A percentile compares a stretch with the other conserved stretches of the same genome.
phyloP scores from a whole-genome alignment of 768 basidiomycete genomes.

The Agaricus subrufescens region DNA sequence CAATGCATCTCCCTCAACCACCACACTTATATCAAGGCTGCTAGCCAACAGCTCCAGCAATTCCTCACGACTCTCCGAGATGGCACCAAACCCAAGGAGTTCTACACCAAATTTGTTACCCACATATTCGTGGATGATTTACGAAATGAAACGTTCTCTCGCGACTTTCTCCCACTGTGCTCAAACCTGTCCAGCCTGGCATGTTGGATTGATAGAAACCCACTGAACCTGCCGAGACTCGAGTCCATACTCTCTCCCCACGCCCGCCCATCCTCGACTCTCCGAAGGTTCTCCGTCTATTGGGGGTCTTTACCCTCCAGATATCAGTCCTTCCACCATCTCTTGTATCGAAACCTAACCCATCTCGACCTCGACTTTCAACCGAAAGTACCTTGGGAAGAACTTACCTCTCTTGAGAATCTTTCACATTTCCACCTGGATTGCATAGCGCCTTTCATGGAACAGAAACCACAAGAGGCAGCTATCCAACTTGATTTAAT shows the following conservation, averaged over 20 bases:
- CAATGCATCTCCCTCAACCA: slow-evolving; percentile 1
- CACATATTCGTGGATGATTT: slow-evolving; percentile 2
- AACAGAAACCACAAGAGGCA: not conserved
- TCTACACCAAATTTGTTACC: not conserved
- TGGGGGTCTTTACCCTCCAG: not conserved
- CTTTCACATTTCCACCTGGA: slow-evolving; percentile 4
- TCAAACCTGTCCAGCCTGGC: slow-evolving; percentile 1
- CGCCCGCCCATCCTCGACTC: not conserved
- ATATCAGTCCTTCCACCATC: not conserved
- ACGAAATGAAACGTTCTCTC: not conserved
- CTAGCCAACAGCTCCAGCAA: not conserved
- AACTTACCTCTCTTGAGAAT: not conserved
- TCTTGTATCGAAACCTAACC: slow-evolving; percentile 3
- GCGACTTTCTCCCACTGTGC: slow-evolving; percentile 1
- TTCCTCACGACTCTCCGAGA: not conserved
- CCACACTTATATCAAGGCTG: not conserved
- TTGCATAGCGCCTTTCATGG: not conserved
- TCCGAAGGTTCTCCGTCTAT: slow-evolving; percentile 7
- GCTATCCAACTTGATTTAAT: not conserved
- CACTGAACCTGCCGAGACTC: not conserved
- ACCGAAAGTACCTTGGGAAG: not conserved
- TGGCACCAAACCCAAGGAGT: not conserved
- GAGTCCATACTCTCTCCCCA: slow-evolving; percentile 5
- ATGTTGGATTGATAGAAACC: not conserved
- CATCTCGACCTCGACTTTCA: slow-evolving; percentile 4